Evolutionary conservation across 164 flowering plant species (phyloP).

Genomic region (grape (Vitis vinifera)): DNA sequence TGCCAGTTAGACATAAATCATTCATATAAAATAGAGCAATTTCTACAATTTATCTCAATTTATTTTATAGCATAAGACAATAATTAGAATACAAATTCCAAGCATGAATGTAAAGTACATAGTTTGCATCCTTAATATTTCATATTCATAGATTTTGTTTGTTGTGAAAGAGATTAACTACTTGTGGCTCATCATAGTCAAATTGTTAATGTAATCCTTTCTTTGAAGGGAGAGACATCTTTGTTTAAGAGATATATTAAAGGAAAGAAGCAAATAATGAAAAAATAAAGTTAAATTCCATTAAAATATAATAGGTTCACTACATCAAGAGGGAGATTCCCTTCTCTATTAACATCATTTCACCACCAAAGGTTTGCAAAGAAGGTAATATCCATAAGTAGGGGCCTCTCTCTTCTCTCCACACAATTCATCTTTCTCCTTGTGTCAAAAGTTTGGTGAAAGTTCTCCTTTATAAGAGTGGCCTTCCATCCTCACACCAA

Average conservation of each 20-base stretch:
- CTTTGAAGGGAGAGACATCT: background rate
- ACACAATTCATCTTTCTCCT: background rate
- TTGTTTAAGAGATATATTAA: background rate
- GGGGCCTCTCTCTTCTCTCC: background rate
- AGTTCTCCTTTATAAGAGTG: too few relatives aligned
- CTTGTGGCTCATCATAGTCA: background rate
- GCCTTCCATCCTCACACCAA: too few relatives aligned
- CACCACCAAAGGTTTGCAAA: background rate
- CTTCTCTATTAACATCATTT: background rate
- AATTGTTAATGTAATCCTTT: background rate
- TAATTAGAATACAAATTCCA: too few relatives aligned
- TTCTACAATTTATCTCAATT: too few relatives aligned
- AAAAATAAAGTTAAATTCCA: background rate
- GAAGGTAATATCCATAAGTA: too few relatives aligned
- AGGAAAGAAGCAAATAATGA: background rate
- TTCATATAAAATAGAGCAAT: too few relatives aligned
- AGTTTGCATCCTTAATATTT: too few relatives aligned
- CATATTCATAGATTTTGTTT: background rate
- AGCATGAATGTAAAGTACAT: too few relatives aligned
- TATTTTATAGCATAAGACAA: too few relatives aligned
- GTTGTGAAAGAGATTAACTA: background rate
- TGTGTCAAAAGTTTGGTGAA: too few relatives aligned
- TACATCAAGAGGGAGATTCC: background rate
- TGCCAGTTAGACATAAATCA: too few relatives aligned
- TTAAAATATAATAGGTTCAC: background rate